phyloP scores from a whole-genome alignment of 108 stramenopile species.

The Skeletonema costatum region DNA sequence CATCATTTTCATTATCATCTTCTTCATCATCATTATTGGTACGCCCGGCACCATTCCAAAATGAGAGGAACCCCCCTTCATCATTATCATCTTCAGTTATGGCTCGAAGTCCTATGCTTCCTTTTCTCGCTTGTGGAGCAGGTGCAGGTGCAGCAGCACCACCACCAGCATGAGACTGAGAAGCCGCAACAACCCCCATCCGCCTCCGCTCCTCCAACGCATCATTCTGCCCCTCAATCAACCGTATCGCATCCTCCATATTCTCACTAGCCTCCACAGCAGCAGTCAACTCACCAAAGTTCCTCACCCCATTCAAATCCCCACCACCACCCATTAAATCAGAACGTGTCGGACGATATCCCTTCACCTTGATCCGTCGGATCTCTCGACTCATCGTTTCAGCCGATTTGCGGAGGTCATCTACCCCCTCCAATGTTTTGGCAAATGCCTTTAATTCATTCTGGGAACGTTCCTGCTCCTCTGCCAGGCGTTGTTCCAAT shows the following conservation, averaged over 20 bases:
- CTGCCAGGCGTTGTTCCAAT: slow-evolving; percentile 22
- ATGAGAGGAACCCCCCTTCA: slow-evolving; percentile 22
- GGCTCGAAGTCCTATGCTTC: neutral
- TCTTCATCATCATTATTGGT: slow-evolving; percentile 8
- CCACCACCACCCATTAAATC: slow-evolving; percentile 13
- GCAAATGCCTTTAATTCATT: slow-evolving; percentile 32
- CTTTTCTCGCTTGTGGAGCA: neutral
- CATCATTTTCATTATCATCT: slow-evolving; percentile 1
- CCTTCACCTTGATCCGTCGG: slow-evolving; percentile 39
- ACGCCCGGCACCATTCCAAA: slow-evolving; percentile 13
- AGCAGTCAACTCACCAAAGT: slow-evolving; percentile 23
- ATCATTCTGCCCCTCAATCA: slow-evolving; percentile 41
- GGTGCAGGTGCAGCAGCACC: neutral
- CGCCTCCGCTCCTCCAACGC: slow-evolving; percentile 28
- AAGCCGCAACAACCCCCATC: neutral
- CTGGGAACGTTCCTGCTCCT: slow-evolving; percentile 33
- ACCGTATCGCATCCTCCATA: slow-evolving; percentile 37
- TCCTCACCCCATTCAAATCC: neutral
- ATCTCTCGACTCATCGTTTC: slow-evolving; percentile 35
- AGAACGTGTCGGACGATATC: slow-evolving; percentile 33
- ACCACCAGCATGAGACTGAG: neutral
- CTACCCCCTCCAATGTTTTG: slow-evolving; percentile 38
- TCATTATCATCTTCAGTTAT: slow-evolving; percentile 18
- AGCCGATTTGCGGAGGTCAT: slow-evolving; percentile 30
- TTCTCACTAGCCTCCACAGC: slow-evolving; percentile 28